A percentile compares a stretch with the other conserved stretches of the same genome.
These are phyloP conservation scores for Pezicula neosporulosa DNA, from an alignment of 2,329 filamentous ascomycete species.

Conservation along the genomic window DNA sequence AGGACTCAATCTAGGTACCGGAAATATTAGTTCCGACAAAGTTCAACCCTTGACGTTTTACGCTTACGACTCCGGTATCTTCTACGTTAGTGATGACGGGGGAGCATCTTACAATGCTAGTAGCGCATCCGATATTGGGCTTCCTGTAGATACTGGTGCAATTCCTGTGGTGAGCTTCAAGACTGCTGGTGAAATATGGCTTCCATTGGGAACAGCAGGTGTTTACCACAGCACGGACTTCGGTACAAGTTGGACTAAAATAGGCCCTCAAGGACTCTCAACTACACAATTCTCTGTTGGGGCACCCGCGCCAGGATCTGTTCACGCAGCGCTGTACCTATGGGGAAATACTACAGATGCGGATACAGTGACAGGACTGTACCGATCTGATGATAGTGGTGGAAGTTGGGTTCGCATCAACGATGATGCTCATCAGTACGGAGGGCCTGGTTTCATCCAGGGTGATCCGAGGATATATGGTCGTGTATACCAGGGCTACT, in stretches of 20 bases:
- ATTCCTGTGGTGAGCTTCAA: slow-evolving; percentile 8
- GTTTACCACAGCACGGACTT: slow-evolving; percentile 10
- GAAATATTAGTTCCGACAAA: slow-evolving; percentile 9
- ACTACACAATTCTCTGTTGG: slow-evolving; percentile 7
- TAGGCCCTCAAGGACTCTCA: slow-evolving; percentile 3
- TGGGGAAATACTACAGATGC: slow-evolving; percentile 4
- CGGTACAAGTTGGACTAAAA: slow-evolving; percentile 4
- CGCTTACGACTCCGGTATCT: slow-evolving; percentile 7
- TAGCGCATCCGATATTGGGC: slow-evolving; percentile 4
- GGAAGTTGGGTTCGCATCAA: slow-evolving; percentile 65
- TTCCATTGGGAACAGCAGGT: slow-evolving; percentile 7
- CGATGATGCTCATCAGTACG: slow-evolving; percentile 31
- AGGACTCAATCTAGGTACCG: slow-evolving; percentile 7
- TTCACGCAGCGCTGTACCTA: slow-evolving; percentile 6
- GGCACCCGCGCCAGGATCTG: slow-evolving; percentile 6
- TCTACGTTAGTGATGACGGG: slow-evolving; percentile 9
- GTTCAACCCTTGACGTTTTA: slow-evolving; percentile 11
- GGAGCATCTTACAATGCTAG: slow-evolving; percentile 9
- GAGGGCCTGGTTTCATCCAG: slow-evolving; percentile 5
- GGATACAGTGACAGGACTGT: slow-evolving; percentile 38
- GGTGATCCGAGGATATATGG: slow-evolving; percentile 11
- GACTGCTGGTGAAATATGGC: slow-evolving; percentile 11
- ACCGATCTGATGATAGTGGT: slow-evolving; percentile 76
- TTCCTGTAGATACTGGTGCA: slow-evolving; percentile 5
- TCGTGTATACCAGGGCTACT: slow-evolving; percentile 10